These are phyloP conservation scores for Zanthoxylum bungeanum DNA, from an alignment of 345 rosid species.

Conservation along the genomic window DNA sequence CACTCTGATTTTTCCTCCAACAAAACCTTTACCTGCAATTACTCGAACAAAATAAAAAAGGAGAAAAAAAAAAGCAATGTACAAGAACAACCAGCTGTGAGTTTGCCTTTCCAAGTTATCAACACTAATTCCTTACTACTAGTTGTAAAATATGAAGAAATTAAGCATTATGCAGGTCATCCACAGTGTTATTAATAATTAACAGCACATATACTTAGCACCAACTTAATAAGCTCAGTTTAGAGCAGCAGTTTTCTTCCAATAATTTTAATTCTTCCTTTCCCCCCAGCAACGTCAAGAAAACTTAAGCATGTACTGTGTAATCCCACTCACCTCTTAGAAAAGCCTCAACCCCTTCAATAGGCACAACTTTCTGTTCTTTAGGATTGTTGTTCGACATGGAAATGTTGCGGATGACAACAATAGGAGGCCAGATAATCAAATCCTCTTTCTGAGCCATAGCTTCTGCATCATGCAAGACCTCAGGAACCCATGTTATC, in stretches of 20 bases:
- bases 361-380: constrained; percentile 46
- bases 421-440: constrained; percentile 51
- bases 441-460: constrained; percentile 45
- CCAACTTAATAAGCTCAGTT: neutral
- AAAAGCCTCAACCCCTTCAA: constrained; percentile 47
- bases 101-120: neutral
- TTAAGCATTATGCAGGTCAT: neutral
- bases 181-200: neutral
- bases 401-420: constrained; percentile 50
- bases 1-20: constrained; percentile 45
- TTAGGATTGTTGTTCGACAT: constrained; percentile 43
- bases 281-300: neutral
- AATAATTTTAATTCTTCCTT: neutral
- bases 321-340: constrained; percentile 37
- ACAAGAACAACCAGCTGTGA: neutral
- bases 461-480: constrained; percentile 42
- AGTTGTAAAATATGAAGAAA: neutral
- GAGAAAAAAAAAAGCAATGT: neutral
- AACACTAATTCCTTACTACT: neutral
- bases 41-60: neutral
- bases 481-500: constrained; percentile 38
- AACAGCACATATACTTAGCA: neutral
- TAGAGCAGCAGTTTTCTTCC: neutral
- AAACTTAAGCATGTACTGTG: neutral
- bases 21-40: constrained; percentile 45